These are phyloP conservation scores for Canavalia gladiata DNA, from an alignment of 306 rosid species.

Conservation along the genomic window DNA sequence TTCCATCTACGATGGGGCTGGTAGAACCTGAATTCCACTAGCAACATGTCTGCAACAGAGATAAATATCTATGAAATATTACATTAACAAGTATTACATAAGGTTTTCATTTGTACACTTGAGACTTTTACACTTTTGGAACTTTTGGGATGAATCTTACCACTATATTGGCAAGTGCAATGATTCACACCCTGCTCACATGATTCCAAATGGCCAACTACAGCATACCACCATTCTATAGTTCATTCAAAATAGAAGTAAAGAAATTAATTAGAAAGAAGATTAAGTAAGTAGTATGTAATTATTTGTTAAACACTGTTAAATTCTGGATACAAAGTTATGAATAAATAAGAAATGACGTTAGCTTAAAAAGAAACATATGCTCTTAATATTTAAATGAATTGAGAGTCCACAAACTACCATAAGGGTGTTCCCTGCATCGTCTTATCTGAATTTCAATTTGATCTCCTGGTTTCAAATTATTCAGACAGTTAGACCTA, in stretches of 20 bases:
- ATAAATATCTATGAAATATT: not conserved
- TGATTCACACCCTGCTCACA: conserved; percentile 53
- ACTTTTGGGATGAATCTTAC: conserved; percentile 50
- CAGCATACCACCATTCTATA: conserved; percentile 78
- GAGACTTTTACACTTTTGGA: not conserved
- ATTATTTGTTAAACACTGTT: not conserved
- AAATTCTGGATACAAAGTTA: not conserved
- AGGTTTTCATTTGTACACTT: no score
- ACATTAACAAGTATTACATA: not conserved
- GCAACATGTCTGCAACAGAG: conserved; percentile 39
- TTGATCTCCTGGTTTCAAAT: conserved; percentile 66
- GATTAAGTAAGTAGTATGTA: not conserved
- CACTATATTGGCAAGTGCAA: conserved; percentile 64
- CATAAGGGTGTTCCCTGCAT: conserved; percentile 55
- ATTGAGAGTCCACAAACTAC: conserved; percentile 43
- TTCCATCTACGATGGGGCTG: conserved; percentile 49
- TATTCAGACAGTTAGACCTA: conserved; percentile 57
- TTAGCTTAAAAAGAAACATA: not conserved
- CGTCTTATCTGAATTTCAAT: conserved; percentile 77
- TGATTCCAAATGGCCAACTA: conserved; percentile 62
- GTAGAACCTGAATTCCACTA: conserved; percentile 46
- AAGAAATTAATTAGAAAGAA: not conserved
- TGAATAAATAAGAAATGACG: not conserved
- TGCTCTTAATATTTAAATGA: not conserved
- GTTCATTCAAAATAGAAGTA: conserved; percentile 2